A percentile compares a stretch with the other conserved stretches of the same genome.
Conservation (phyloP, 2,329 filamentous ascomycete genomes). For the Fusarium mangiferae region DNA sequence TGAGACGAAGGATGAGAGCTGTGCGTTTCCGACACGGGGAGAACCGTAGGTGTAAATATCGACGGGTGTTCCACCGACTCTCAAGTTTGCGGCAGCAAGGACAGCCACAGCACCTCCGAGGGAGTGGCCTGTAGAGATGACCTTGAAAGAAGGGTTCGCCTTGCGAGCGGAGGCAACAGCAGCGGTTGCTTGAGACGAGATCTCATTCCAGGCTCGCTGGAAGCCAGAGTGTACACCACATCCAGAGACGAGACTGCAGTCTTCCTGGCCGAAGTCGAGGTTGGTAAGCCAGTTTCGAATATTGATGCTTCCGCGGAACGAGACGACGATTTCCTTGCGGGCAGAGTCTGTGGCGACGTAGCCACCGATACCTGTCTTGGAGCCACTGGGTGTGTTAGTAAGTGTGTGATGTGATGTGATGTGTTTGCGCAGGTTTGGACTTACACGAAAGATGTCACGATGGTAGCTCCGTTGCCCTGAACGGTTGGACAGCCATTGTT, state of each 20-base stretch:
- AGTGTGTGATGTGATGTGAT: background rate
- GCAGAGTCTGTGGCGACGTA: slow-evolving; percentile 62
- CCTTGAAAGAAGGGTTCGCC: slow-evolving; percentile 60
- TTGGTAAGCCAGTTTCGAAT: slow-evolving; percentile 72
- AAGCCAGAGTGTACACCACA: slow-evolving; percentile 70
- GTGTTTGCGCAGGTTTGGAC: slow-evolving; percentile 13
- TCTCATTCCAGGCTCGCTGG: slow-evolving; percentile 66
- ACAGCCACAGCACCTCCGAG: slow-evolving; percentile 74
- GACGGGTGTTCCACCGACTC: slow-evolving; percentile 55
- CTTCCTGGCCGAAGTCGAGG: slow-evolving; percentile 46
- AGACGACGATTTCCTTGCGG: slow-evolving; percentile 65
- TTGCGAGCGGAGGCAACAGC: slow-evolving; percentile 57
- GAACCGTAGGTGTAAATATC: slow-evolving; percentile 75
- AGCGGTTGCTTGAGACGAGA: slow-evolving; percentile 53
- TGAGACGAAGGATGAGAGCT: slow-evolving; percentile 64
- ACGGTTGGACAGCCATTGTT: slow-evolving; percentile 57
- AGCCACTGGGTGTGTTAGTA: slow-evolving; percentile 49
- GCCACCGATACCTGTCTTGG: slow-evolving; percentile 58
- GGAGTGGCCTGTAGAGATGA: slow-evolving; percentile 74
- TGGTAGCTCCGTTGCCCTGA: slow-evolving; percentile 54
- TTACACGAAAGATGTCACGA: slow-evolving; percentile 57
- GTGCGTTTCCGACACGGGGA: slow-evolving; percentile 71
- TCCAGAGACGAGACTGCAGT: slow-evolving; percentile 48
- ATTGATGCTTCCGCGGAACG: slow-evolving; percentile 68
- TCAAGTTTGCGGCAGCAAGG: slow-evolving; percentile 67